phyloP scores from a whole-genome alignment of 805 yeast species.

The Candida orba region DNA sequence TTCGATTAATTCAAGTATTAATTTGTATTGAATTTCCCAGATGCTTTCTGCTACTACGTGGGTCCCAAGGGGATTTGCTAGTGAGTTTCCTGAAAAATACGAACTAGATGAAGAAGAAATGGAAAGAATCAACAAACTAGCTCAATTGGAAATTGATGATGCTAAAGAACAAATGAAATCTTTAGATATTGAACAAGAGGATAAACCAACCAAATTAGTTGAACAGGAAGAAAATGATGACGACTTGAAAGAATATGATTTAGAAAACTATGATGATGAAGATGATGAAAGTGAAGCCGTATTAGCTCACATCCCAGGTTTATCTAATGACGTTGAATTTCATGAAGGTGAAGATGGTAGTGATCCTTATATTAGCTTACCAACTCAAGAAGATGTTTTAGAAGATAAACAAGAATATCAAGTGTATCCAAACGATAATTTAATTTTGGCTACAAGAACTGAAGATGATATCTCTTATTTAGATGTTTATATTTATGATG shows the following conservation, averaged over 20 bases:
- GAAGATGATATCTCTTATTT: slow-evolving; percentile 91
- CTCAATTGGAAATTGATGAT: slow-evolving; percentile 73
- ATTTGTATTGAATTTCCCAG: background rate
- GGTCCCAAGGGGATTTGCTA: slow-evolving; percentile 95
- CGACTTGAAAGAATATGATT: slow-evolving; percentile 79
- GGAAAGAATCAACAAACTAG: slow-evolving; percentile 82
- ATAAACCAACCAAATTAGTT: slow-evolving; percentile 8
- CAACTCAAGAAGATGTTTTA: slow-evolving; percentile 44
- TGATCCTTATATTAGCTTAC: slow-evolving; percentile 39
- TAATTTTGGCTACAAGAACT: slow-evolving; percentile 86
- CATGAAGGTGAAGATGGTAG: slow-evolving; percentile 40
- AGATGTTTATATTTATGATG: slow-evolving; percentile 93
- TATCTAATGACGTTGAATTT: slow-evolving; percentile 52
- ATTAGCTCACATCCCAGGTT: slow-evolving; percentile 66
- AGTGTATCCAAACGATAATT: slow-evolving; percentile 82
- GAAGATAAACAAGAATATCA: slow-evolving; percentile 84
- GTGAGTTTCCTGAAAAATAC: slow-evolving; percentile 85
- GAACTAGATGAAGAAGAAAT: slow-evolving; percentile 88
- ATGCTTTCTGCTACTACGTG: slow-evolving; percentile 92
- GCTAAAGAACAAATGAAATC: slow-evolving; percentile 59
- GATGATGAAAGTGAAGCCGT: slow-evolving; percentile 53
- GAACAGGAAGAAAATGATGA: slow-evolving; percentile 65
- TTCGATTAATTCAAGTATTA: background rate
- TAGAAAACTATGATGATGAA: slow-evolving; percentile 78
- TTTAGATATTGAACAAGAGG: slow-evolving; percentile 27